Percentiles rank a stretch among this genome's conserved stretches.
These are phyloP conservation scores for Delitschia confertaspora DNA, from an alignment of 495 filamentous ascomycete species.

Conservation along the genomic window DNA sequence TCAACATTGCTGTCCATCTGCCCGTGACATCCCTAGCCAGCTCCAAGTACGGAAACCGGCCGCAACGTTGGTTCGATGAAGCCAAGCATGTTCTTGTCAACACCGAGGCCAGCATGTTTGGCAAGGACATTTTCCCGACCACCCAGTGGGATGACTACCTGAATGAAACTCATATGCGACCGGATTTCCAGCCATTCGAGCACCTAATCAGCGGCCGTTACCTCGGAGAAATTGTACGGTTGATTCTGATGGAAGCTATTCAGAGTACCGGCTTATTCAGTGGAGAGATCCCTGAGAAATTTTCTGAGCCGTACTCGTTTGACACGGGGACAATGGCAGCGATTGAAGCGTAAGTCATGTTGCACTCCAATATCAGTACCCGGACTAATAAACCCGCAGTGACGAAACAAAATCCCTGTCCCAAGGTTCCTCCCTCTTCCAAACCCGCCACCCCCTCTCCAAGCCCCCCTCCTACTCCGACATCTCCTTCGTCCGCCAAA, in stretches of 20 bases:
- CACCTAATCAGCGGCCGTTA: slow-evolving; percentile 45
- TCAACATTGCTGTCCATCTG: slow-evolving; percentile 38
- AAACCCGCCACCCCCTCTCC: slow-evolving; percentile 44
- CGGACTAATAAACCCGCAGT: slow-evolving; percentile 31
- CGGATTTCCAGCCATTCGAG: slow-evolving; percentile 42
- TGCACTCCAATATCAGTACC: slow-evolving; percentile 35
- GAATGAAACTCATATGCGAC: slow-evolving; percentile 32
- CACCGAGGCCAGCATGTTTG: slow-evolving; percentile 41
- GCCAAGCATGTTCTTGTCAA: slow-evolving; percentile 38
- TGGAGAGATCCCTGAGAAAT: slow-evolving; percentile 45
- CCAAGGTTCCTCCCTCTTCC: slow-evolving; percentile 41
- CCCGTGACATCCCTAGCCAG: slow-evolving; percentile 31
- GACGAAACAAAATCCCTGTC: slow-evolving; percentile 43
- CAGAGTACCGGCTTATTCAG: slow-evolving; percentile 45
- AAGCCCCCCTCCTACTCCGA: slow-evolving; percentile 43
- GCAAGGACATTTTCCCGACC: slow-evolving; percentile 34
- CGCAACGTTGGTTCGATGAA: slow-evolving; percentile 31
- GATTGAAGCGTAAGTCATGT: slow-evolving; percentile 48
- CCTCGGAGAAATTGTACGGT: slow-evolving; percentile 49
- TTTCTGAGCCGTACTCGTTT: slow-evolving; percentile 48
- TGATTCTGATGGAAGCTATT: slow-evolving; percentile 48
- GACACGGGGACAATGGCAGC: slow-evolving; percentile 52
- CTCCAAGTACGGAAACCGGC: slow-evolving; percentile 34
- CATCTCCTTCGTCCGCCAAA: slow-evolving; percentile 46
- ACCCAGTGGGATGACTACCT: slow-evolving; percentile 40